These are phyloP conservation scores for Solanum paucissectum DNA, from an alignment of 257 asterid genomes.

Conservation along the genomic window DNA sequence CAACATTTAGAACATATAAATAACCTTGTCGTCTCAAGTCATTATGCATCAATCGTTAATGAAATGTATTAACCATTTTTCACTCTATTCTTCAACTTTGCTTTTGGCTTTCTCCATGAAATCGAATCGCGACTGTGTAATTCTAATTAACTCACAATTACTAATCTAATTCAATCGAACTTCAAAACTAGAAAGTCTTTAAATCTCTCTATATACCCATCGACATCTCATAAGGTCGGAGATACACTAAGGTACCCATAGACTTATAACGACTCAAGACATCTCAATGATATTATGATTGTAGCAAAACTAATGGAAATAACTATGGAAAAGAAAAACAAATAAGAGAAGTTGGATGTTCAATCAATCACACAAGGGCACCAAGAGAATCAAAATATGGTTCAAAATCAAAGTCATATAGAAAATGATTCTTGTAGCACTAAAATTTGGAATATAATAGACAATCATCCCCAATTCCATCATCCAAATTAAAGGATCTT, in stretches of 20 bases:
- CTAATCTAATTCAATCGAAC: no score
- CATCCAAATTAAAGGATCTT: not conserved
- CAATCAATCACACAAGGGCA: not conserved
- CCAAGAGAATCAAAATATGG: not conserved
- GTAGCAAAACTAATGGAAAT: not conserved
- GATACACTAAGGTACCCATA: not conserved
- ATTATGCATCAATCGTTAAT: no score
- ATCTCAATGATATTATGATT: not conserved
- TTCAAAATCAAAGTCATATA: not conserved
- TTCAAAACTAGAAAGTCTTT: no score
- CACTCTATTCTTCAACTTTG: not conserved
- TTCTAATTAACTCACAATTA: not conserved
- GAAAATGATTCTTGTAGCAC: not conserved
- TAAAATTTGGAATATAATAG: not conserved
- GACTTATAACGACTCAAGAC: not conserved
- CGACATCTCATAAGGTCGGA: not conserved
- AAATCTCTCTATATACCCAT: not conserved
- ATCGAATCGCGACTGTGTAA: no score
- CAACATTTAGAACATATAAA: no score
- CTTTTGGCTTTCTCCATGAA: not conserved
- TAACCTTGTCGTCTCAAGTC: not conserved
- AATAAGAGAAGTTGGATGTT: not conserved
- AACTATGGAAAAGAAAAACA: not conserved
- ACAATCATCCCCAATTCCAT: not conserved
- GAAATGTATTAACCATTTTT: not conserved